phyloP scores from a whole-genome alignment of 177 flowering plant genomes.

The Vitis hybrid region DNA sequence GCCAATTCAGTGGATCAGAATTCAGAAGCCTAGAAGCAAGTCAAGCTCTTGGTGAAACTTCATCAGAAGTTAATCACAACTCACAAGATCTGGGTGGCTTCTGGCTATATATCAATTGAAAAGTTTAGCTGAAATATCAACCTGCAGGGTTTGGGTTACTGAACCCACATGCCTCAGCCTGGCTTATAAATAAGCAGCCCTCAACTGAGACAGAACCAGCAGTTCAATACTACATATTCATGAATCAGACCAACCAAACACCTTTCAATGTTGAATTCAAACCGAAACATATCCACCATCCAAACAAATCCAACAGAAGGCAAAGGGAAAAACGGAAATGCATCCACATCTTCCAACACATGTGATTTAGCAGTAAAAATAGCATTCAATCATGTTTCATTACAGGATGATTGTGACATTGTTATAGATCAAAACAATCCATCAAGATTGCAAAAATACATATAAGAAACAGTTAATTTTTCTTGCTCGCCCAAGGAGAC shows the following conservation, averaged over 20 bases:
- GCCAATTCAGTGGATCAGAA: too few relatives aligned
- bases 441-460: background rate
- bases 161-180: too few relatives aligned
- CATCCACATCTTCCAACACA: background rate
- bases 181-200: too few relatives aligned
- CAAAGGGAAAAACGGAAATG: background rate
- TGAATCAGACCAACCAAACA: background rate
- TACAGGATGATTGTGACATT: background rate
- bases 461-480: slow-evolving; percentile 1
- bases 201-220: too few relatives aligned
- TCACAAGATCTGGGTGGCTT: too few relatives aligned
- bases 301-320: background rate
- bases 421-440: background rate
- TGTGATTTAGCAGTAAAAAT: background rate
- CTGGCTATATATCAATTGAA: too few relatives aligned
- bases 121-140: too few relatives aligned
- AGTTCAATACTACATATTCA: too few relatives aligned
- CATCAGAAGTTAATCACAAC: too few relatives aligned
- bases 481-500: slow-evolving; percentile 23
- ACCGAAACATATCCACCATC: background rate
- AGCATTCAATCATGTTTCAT: background rate
- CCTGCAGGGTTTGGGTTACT: too few relatives aligned
- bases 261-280: background rate
- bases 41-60: too few relatives aligned
- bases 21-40: too few relatives aligned